Base-by-base conservation (phyloP, 441 rosid genomes). In the Theobroma grandiflorum region DNA sequence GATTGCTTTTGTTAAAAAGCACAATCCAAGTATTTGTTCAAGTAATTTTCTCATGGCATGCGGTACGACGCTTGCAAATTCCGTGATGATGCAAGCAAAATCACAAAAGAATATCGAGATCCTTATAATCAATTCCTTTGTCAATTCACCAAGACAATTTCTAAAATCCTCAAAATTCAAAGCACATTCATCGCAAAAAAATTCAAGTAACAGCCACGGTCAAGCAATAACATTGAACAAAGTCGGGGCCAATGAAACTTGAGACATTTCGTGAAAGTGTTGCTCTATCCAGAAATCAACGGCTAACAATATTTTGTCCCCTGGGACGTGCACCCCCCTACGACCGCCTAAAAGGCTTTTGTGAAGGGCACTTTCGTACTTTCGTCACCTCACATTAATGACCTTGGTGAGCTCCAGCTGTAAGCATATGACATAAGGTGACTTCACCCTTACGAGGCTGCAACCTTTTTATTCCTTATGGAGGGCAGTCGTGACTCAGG, bases 401-500 rank as follows among this genome's bases (percentile, higher is more conserved):
- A 62, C 69, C 14, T n/a, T 2, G 61, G 88, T 80, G 88, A 75
- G 45, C 79, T 86, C 85, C 90, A 86, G 90, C 86, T 90, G 95
- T 90, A 65, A 72, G 85, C 87, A 61, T 72, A 53, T 92, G 92
- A 88, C 91, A 74, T 80, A 70, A 81, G 86, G 84, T 92, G 89
- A 90, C 92, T 70, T 92, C 91, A 90, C 81, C 86, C 76, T 64
- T 72, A 62, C 91, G 79, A 76, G 64, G 52, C 81, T 65, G 33
- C 73, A 35, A 22, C 38, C 33, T 31, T 59, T 59, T 2, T 59
- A 2, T 22, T 59, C 22, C 22, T 49, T 0, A 11, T 11, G 1
- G 12, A 10, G 49, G 3, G 16, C 12, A 12, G 53, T 49, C 53
- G 14, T 16, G 15, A 52, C 62, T 20, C 11, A 3, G 62, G 31